Base-by-base conservation (phyloP, 305 asterid genomes). In the Salvia sclarea region DNA sequence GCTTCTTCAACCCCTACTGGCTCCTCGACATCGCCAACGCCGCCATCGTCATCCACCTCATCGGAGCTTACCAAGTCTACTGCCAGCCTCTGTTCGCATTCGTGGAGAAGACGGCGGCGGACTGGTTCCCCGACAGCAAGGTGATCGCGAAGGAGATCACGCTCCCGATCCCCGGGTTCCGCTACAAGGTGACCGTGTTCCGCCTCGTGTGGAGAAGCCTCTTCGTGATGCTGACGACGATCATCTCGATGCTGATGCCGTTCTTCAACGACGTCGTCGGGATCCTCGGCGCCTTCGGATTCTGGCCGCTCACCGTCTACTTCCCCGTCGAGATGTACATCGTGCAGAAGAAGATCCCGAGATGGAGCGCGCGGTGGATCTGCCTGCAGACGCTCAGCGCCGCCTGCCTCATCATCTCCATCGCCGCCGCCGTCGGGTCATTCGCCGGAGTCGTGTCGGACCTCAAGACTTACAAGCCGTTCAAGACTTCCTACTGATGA, bases 251-350 rank as follows among this genome's bases (percentile, higher is more conserved):
- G 96, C 78, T 88, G 28, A 11, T 91, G 80, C 97, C 97, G 0
- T 91, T 91, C 78, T 91, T 91, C 76, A 86, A 83, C 24, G 97
- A 88, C 16, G 80, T 91, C 0, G 96, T 88, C 7, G 97, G 96
- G 5, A 84, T 88, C 3, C 85, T 88, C 1, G 97, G 97, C 2
- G 96, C 97, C 0, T 60, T 85, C 48, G 96, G 97, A 16, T 91
- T 91, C 48, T 91, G 97, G 97, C 97, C 97, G 0, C 70, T 88
- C 1, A 90, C 96, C 0, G 95, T 90, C n/a, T n/a, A n/a, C n/a
- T n/a, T n/a, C n/a, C n/a, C n/a, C n/a, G n/a, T n/a, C n/a, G n/a
- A n/a, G n/a, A 90, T 90, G 92, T 90, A 90, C 70, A 81, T 90
- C 35, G 83, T 8, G 11, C 94, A 86, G 71, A 88, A 75, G 75